These are phyloP conservation scores for Solanum bulbocastanum DNA, from an alignment of 257 asterid species.

Conservation along the genomic window DNA sequence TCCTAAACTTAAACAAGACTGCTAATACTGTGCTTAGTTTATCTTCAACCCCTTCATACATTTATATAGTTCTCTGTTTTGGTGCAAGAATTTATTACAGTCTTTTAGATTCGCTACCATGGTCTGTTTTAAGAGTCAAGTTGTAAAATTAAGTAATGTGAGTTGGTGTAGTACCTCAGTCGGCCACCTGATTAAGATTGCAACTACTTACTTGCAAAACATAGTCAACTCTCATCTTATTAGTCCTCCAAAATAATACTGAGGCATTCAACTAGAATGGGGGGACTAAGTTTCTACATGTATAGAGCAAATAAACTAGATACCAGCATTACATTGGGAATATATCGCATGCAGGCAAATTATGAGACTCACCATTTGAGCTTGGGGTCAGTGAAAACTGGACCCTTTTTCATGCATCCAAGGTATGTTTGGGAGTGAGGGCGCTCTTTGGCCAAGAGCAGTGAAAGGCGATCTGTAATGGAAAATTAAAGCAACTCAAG, in stretches of 20 bases:
- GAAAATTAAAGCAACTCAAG: not conserved
- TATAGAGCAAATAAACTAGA: not conserved
- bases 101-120: not conserved
- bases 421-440: constrained; percentile 89
- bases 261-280: not conserved
- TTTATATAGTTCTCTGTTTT: not conserved
- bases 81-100: not conserved
- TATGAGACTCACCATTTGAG: constrained; percentile 71
- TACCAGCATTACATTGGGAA: not conserved
- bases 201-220: not conserved
- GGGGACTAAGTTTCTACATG: not conserved
- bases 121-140: not conserved
- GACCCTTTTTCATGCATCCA: constrained; percentile 98
- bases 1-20: not conserved
- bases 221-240: not conserved
- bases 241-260: not conserved
- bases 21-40: not conserved
- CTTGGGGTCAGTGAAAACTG: constrained; percentile 89
- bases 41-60: not conserved
- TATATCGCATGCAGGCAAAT: not conserved
- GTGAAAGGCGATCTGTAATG: constrained; percentile 72
- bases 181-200: not conserved
- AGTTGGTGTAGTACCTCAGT: not conserved
- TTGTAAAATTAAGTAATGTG: not conserved
- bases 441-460: constrained; percentile 93